Evolutionary conservation across 257 asterid genomes (phyloP), one percentile per base, ranked within the genome.

Genomic region (Ballota nigra): DNA sequence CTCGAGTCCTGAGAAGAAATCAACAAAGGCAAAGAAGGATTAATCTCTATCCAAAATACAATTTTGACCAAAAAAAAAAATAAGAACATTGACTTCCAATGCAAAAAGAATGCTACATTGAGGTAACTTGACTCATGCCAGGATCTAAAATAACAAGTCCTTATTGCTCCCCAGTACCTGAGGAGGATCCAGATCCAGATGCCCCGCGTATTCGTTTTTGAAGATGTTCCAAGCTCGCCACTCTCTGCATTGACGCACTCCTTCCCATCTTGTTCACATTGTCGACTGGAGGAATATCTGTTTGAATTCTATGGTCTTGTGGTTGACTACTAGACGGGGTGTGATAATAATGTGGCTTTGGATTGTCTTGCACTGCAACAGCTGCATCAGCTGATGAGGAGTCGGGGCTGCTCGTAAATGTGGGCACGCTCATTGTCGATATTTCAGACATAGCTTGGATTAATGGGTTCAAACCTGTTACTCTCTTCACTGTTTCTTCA

Each of bases 211-310:
- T 88, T 66, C 95, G 92, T 81, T 89, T 89, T 86, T 90, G 96
- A 70, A 91, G 83, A 79, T 91, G 99, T 61, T 94, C 98, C 92
- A 91, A 82, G 85, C 98, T 94, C 52, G 95, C 95, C 70, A 89
- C 96, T 78, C 96, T 84, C 80, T 89, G 97, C 95, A 89, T 76
- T 2, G 99, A 83, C 47, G 81, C 81, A 20, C 88, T 80, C 76
- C 92, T 80, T 33, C 95, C 97, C 64, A 85, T 75, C 86, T 82
- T 80, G 81, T 72, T 82, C 6, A 31, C 84, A 26, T 70, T 73
- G 61, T 87, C 84, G 2, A 60, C 80, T 11, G 86, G 75, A 22
- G 87, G 81, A 56, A 78, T 68, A 64, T 78, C 86, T 4, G 76
- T 86, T 69, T 80, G 92, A 62, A 79, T 71, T 76, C 83, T 65